phyloP scores from a whole-genome alignment of 1,284 basidiomycete genomes.

The Agaricales sp. region DNA sequence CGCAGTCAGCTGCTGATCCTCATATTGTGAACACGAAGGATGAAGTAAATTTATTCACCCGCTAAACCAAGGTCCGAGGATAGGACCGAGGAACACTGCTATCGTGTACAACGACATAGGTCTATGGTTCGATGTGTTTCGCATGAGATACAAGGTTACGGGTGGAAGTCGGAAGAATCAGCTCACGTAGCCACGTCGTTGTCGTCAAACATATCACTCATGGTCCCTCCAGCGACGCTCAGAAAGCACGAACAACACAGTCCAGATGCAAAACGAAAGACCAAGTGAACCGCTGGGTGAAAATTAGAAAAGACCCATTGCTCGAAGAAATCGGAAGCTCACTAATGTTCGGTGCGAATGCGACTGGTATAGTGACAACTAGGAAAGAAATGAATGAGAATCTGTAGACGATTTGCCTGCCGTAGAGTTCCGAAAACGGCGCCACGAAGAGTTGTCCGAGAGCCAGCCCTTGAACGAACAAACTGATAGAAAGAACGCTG shows the following conservation, averaged over 20 bases:
- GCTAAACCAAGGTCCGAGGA: neutral
- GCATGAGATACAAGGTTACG: too few species aligned
- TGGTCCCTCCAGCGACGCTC: neutral
- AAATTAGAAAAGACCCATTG: neutral
- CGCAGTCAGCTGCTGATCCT: too few species aligned
- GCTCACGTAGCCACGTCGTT: neutral
- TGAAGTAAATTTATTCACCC: too few species aligned
- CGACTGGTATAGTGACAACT: slow-evolving; percentile 52
- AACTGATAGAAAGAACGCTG: slow-evolving; percentile 56
- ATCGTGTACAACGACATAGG: neutral
- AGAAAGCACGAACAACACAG: neutral
- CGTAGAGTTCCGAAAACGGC: slow-evolving; percentile 46
- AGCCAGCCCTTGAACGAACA: slow-evolving; percentile 49
- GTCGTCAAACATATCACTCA: neutral
- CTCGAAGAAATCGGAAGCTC: slow-evolving; percentile 11
- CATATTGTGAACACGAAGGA: too few species aligned
- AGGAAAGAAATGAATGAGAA: slow-evolving; percentile 39
- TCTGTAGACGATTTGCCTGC: slow-evolving; percentile 43
- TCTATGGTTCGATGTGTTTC: too few species aligned
- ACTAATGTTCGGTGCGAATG: slow-evolving; percentile 55
- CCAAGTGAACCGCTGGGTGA: neutral
- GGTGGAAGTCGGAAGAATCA: too few species aligned
- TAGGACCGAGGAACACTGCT: neutral
- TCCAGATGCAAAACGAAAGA: neutral
- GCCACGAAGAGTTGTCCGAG: slow-evolving; percentile 44